Percentiles rank a stretch among this genome's conserved stretches.
These are phyloP conservation scores for Buxus sempervirens DNA, from an alignment of 164 flowering plant genomes.

Conservation along the genomic window DNA sequence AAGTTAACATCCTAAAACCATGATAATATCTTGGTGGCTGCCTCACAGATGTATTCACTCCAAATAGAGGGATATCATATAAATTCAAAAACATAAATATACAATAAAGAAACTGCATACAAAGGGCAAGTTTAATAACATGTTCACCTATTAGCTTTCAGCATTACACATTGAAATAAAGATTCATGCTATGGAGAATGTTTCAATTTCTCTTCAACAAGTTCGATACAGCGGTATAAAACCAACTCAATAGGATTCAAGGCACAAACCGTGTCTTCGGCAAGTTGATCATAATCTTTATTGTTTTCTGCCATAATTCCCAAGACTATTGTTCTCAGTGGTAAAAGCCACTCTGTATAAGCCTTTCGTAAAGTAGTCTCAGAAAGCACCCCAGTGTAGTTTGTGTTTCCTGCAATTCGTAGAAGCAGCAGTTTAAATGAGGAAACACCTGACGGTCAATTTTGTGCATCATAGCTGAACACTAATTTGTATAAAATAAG, in stretches of 20 bases:
- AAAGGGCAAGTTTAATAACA: no score
- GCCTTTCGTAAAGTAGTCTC: constrained; percentile 49
- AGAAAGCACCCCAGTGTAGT: constrained; percentile 48
- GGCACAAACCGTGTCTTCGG: constrained; percentile 36
- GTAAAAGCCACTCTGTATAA: constrained; percentile 77
- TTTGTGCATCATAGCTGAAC: no score
- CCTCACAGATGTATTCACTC: no score
- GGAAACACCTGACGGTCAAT: not conserved
- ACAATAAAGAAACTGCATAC: no score
- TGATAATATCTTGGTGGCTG: no score
- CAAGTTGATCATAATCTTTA: constrained; percentile 29
- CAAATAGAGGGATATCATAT: no score
- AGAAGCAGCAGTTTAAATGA: not conserved
- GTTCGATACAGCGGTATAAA: constrained; percentile 83
- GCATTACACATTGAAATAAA: no score
- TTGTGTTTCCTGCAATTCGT: constrained; percentile 54
- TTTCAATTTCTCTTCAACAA: constrained; percentile 64
- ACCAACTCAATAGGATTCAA: constrained; percentile 74
- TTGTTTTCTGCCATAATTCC: constrained; percentile 47
- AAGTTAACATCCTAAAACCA: no score
- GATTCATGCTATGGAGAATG: constrained; percentile 11
- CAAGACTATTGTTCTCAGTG: constrained; percentile 58
- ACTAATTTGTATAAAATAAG: no score
- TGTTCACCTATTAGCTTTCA: no score
- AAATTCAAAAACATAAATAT: no score